These are phyloP conservation scores for Amauroascus verrucosus DNA, from an alignment of 2,329 filamentous ascomycete genomes.

Conservation along the genomic window DNA sequence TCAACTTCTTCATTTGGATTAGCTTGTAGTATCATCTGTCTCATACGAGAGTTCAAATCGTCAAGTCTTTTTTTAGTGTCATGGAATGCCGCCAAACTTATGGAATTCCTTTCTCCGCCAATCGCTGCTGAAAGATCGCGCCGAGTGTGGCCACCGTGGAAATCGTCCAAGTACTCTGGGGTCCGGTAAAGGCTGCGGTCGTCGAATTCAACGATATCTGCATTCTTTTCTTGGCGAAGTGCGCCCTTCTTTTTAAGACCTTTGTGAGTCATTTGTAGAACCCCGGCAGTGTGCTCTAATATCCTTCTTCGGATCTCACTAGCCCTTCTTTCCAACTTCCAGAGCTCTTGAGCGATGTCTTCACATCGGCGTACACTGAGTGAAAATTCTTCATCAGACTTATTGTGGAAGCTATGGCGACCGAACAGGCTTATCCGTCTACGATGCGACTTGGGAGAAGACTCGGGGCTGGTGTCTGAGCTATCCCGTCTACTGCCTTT, in stretches of 20 bases:
- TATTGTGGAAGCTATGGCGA: constrained; percentile 29
- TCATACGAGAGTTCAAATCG: constrained; percentile 55
- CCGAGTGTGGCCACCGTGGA: constrained; percentile 23
- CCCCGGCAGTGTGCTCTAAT: constrained; percentile 82
- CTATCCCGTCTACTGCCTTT: constrained; percentile 42
- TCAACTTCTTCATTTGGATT: constrained; percentile 29
- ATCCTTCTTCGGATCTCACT: constrained; percentile 66
- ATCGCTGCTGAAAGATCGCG: not conserved
- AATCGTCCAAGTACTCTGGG: constrained; percentile 53
- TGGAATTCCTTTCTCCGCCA: constrained; percentile 14
- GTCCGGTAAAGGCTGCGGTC: constrained; percentile 63
- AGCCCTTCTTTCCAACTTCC: constrained; percentile 64
- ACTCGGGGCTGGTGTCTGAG: constrained; percentile 22
- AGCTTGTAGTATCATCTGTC: constrained; percentile 51
- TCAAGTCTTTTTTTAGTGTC: constrained; percentile 58
- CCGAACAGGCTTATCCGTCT: constrained; percentile 44
- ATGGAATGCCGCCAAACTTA: constrained; percentile 42
- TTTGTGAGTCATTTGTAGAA: constrained; percentile 82
- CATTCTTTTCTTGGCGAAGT: constrained; percentile 15
- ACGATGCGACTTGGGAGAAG: constrained; percentile 41
- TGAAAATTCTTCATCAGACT: constrained; percentile 57
- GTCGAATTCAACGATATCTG: constrained; percentile 55
- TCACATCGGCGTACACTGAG: constrained; percentile 73
- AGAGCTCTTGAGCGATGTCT: constrained; percentile 69
- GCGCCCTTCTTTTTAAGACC: constrained; percentile 52